These are phyloP conservation scores for Reticulascus tulasneorum DNA, from an alignment of 2,329 filamentous ascomycete genomes.

Conservation along the genomic window DNA sequence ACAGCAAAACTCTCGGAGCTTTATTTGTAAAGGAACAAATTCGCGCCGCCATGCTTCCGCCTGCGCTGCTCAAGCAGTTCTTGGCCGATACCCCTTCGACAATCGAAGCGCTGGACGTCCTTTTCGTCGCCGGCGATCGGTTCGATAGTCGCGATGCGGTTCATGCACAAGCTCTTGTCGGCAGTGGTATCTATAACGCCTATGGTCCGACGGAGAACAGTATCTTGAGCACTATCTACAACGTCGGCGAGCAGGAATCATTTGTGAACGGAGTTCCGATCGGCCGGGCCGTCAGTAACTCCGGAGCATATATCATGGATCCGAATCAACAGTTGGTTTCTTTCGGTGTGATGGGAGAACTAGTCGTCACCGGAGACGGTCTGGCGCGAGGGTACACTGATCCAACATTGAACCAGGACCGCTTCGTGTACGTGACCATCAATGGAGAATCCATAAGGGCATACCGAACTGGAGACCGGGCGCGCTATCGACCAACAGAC, in stretches of 20 bases:
- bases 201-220: conserved; percentile 16
- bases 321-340: conserved; percentile 16
- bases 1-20: conserved; percentile 8
- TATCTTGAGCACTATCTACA: too few species aligned
- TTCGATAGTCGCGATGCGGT: conserved; percentile 2
- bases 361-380: conserved; percentile 21
- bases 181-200: conserved; percentile 1
- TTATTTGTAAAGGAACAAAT: conserved; percentile 25
- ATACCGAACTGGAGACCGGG: conserved; percentile 25
- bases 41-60: conserved; percentile 26
- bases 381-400: conserved; percentile 19
- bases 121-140: conserved; percentile 29
- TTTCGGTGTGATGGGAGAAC: conserved; percentile 20
- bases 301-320: conserved; percentile 19
- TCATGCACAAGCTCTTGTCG: background rate
- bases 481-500: too few species aligned
- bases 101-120: conserved; percentile 28
- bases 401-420: conserved; percentile 1
- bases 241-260: too few species aligned
- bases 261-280: conserved; percentile 14
- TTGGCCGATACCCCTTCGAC: conserved; percentile 28
- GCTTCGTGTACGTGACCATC: conserved; percentile 14
- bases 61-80: conserved; percentile 9
- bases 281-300: conserved; percentile 15
- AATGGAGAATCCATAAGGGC: conserved; percentile 4